These are phyloP conservation scores for Dactylonectria macrodidyma DNA, from an alignment of 2,329 filamentous ascomycete genomes.

Conservation along the genomic window DNA sequence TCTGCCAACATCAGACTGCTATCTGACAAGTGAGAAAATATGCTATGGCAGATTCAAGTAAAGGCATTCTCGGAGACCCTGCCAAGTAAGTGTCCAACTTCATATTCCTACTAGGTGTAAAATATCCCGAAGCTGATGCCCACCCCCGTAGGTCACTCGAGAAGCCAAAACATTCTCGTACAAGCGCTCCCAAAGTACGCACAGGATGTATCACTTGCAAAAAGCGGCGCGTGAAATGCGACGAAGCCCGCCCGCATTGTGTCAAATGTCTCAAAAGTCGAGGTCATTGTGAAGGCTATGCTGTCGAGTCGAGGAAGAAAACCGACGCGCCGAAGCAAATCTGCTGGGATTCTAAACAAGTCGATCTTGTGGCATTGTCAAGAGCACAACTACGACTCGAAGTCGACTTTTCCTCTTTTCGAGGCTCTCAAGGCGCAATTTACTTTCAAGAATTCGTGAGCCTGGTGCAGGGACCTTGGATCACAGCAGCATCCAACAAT, in stretches of 20 bases:
- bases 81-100: too few relatives aligned
- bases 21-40: too few relatives aligned
- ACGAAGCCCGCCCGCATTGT: conserved; percentile 37
- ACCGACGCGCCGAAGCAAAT: conserved; percentile 24
- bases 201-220: conserved; percentile 45
- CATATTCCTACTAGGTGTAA: too few relatives aligned
- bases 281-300: conserved; percentile 39
- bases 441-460: conserved; percentile 53
- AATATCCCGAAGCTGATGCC: too few relatives aligned
- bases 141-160: too few relatives aligned
- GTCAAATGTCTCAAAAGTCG: conserved; percentile 35
- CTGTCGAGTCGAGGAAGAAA: conserved; percentile 9
- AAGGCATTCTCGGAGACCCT: too few relatives aligned
- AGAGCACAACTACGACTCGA: conserved; percentile 29
- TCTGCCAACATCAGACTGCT: too few relatives aligned
- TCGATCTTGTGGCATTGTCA: conserved; percentile 3
- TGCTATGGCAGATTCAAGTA: too few relatives aligned
- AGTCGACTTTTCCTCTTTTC: conserved; percentile 29
- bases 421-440: conserved; percentile 23
- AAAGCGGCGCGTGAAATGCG: conserved; percentile 44
- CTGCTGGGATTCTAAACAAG: conserved; percentile 45
- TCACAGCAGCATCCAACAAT: conserved; percentile 41
- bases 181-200: conserved; percentile 39
- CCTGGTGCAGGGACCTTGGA: conserved; percentile 49
- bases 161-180: conserved; percentile 36